Evolutionary conservation across 805 yeast species (phyloP).

Genomic region (Ogataea trehaloabstinens): DNA sequence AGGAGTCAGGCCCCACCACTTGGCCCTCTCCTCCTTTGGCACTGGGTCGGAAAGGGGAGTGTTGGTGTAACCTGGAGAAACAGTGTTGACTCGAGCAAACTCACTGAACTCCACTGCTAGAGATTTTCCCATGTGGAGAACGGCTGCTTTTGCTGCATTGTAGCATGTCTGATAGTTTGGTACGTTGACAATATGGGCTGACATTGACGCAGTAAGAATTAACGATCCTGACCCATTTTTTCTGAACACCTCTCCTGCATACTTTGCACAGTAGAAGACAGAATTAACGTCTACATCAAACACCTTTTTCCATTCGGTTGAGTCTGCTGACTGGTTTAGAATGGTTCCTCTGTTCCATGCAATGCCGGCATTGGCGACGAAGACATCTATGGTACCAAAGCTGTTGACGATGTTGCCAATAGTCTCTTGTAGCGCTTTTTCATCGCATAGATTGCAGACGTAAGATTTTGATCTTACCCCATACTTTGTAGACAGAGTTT

Average conservation of each 20-base stretch:
- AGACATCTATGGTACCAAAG: slow-evolving; percentile 38
- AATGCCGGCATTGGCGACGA: slow-evolving; percentile 43
- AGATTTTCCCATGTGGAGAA: slow-evolving; percentile 40
- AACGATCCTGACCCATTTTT: slow-evolving; percentile 41
- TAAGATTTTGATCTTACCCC: slow-evolving; percentile 17
- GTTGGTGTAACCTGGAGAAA: slow-evolving; percentile 47
- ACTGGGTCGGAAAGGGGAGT: slow-evolving; percentile 35
- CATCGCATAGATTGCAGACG: slow-evolving; percentile 33
- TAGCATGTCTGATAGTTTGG: slow-evolving; percentile 47
- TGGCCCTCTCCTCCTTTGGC: slow-evolving; percentile 18
- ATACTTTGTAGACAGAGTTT: slow-evolving; percentile 6
- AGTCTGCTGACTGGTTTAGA: slow-evolving; percentile 22
- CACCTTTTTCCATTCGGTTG: slow-evolving; percentile 31
- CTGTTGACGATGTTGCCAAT: slow-evolving; percentile 28
- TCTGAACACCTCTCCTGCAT: slow-evolving; percentile 42
- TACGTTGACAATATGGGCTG: slow-evolving; percentile 47
- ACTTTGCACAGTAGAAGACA: slow-evolving; percentile 46
- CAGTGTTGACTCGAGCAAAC: slow-evolving; percentile 46
- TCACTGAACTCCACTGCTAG: slow-evolving; percentile 43
- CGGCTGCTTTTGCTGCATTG: slow-evolving; percentile 45
- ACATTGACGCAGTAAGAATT: slow-evolving; percentile 49
- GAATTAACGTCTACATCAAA: slow-evolving; percentile 45
- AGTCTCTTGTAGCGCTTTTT: slow-evolving; percentile 28
- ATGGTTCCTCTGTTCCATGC: slow-evolving; percentile 31
- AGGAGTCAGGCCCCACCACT: slow-evolving; percentile 31